Evolutionary conservation across 2,329 filamentous ascomycete species (phyloP).

Genomic region (Penicillium italicum): DNA sequence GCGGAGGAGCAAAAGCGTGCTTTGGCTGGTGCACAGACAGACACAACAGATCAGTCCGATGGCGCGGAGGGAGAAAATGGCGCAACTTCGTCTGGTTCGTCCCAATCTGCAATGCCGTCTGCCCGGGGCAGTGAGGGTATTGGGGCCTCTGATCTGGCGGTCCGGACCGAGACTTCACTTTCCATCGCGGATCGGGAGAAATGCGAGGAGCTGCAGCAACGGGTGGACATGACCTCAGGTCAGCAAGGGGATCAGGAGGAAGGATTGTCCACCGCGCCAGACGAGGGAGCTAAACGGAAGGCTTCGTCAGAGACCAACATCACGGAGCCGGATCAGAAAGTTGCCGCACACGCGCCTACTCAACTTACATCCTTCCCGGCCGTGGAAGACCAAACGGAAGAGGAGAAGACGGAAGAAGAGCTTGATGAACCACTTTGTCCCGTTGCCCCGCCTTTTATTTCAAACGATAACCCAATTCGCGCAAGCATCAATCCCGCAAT

Average conservation of each 20-base stretch:
- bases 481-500: constrained; percentile 68
- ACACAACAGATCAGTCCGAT: constrained; percentile 1
- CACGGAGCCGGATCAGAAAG: constrained; percentile 31
- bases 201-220: constrained; percentile 9
- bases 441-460: constrained; percentile 68
- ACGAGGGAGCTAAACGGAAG: constrained; percentile 24
- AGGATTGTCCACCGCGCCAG: constrained; percentile 17
- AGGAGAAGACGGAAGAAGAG: constrained; percentile 25
- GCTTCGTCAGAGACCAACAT: constrained; percentile 26
- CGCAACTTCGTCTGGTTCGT: background rate
- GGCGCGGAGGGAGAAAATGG: constrained; percentile 2
- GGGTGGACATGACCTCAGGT: constrained; percentile 6
- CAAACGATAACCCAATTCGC: constrained; percentile 70
- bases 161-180: constrained; percentile 22
- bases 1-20: constrained; percentile 17
- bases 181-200: constrained; percentile 22
- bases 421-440: constrained; percentile 64
- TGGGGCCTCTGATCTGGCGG: constrained; percentile 15
- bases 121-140: background rate
- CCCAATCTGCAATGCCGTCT: background rate
- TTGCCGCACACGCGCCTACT: constrained; percentile 40
- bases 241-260: constrained; percentile 21
- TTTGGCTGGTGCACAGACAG: background rate
- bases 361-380: constrained; percentile 23
- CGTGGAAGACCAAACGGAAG: constrained; percentile 31